phyloP scores from a whole-genome alignment of 805 yeast species.

The Saccharomycopsis microspora region DNA sequence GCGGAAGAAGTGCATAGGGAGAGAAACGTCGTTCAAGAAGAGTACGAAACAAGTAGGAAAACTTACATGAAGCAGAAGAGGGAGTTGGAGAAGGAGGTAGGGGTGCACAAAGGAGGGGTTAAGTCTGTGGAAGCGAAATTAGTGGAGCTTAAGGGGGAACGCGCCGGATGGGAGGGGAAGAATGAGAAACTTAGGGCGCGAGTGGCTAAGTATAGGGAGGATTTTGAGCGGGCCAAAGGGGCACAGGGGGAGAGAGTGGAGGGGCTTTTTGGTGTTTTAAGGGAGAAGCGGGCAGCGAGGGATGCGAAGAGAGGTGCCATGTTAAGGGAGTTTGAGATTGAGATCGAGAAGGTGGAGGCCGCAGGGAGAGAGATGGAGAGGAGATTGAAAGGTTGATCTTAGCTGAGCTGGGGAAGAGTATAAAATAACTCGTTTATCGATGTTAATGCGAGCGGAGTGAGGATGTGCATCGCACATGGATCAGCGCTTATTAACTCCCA shows the following conservation, averaged over 20 bases:
- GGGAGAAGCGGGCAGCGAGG: slow-evolving; percentile 4
- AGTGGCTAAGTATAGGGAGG: slow-evolving; percentile 1
- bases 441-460: too few species aligned
- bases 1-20: not conserved
- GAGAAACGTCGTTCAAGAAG: not conserved
- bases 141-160: slow-evolving; percentile 2
- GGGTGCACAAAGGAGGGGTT: not conserved
- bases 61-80: not conserved
- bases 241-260: not conserved
- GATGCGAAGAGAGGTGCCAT: slow-evolving; percentile 3
- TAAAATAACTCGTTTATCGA: too few species aligned
- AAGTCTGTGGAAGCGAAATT: not conserved
- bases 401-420: too few species aligned
- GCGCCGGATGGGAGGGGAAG: slow-evolving; percentile 1
- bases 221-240: slow-evolving; percentile 2
- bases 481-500: too few species aligned
- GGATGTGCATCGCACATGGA: too few species aligned
- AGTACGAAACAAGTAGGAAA: not conserved
- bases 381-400: too few species aligned
- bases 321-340: slow-evolving; percentile 7
- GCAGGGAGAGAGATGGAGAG: too few species aligned
- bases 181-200: slow-evolving; percentile 8
- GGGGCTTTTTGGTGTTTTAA: not conserved
- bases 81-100: not conserved
- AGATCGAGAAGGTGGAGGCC: slow-evolving; percentile 7